phyloP scores from a whole-genome alignment of 2,329 filamentous ascomycete genomes.

The Colletotrichum sp. region DNA sequence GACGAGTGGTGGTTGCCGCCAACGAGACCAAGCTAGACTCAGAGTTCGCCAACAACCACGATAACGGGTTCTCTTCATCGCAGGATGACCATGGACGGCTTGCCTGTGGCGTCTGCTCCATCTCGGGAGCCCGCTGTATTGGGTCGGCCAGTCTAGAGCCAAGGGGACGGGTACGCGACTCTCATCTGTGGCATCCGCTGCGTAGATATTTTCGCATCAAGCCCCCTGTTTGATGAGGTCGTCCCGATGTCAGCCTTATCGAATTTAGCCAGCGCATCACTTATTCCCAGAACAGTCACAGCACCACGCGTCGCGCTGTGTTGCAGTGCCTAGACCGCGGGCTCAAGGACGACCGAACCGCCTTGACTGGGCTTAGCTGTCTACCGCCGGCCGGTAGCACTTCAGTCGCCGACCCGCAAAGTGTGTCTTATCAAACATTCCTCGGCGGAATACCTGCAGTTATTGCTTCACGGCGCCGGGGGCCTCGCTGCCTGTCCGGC shows the following conservation, averaged over 20 bases:
- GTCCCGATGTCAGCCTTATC: neutral
- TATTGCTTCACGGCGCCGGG: neutral
- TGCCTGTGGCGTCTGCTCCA: slow-evolving; percentile 4
- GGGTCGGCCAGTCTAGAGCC: neutral
- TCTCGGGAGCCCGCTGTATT: neutral
- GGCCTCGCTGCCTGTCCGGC: neutral
- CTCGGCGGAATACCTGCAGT: neutral
- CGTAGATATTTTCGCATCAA: neutral
- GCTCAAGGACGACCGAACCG: neutral
- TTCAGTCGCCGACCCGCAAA: neutral
- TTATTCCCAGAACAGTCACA: neutral
- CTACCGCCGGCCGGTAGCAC: neutral
- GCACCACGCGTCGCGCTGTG: neutral
- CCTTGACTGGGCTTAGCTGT: neutral
- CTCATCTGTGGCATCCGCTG: neutral
- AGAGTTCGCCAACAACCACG: neutral
- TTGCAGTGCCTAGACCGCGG: neutral
- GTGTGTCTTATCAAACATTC: neutral
- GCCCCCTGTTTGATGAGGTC: neutral
- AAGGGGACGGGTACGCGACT: neutral
- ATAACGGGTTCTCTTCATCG: neutral
- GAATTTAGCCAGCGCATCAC: neutral
- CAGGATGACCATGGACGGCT: neutral
- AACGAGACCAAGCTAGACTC: neutral
- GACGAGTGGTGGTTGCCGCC: neutral